Evolutionary conservation across 1,284 basidiomycete species (phyloP).

Genomic region (Gomphus bonarii): DNA sequence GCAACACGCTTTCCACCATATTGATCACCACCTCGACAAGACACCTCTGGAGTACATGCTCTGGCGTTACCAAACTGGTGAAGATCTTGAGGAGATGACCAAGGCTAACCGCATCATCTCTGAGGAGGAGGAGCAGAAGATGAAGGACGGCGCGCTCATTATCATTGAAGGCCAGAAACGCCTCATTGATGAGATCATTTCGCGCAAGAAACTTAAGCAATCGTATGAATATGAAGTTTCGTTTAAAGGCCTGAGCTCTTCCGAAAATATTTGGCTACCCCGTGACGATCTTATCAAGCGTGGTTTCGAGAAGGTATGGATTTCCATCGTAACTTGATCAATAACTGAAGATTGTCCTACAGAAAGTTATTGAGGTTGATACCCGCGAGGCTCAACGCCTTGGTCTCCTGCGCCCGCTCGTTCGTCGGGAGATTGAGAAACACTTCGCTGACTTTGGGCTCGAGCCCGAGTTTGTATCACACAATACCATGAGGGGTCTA

Average conservation of each 20-base stretch:
- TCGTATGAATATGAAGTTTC: constrained; percentile 97
- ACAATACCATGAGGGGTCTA: constrained; percentile 95
- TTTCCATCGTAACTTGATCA: not conserved
- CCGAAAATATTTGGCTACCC: constrained; percentile 94
- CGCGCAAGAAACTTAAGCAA: constrained; percentile 98
- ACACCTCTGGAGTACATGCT: constrained; percentile 98
- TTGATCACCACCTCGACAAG: constrained; percentile 96
- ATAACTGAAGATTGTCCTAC: constrained; percentile 16
- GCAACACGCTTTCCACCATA: constrained; percentile 99
- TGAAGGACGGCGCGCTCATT: constrained; percentile 88
- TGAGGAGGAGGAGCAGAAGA: constrained; percentile 88
- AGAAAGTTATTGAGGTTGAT: constrained; percentile 95
- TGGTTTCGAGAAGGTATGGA: constrained; percentile 84
- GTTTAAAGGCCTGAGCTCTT: constrained; percentile 86
- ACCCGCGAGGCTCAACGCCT: constrained; percentile 95
- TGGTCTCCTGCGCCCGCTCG: constrained; percentile 91
- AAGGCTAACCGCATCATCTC: constrained; percentile 84
- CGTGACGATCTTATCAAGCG: constrained; percentile 96
- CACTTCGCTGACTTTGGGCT: constrained; percentile 96
- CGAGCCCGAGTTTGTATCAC: constrained; percentile 92
- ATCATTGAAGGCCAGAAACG: constrained; percentile 93
- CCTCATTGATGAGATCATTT: constrained; percentile 83
- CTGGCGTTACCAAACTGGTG: constrained; percentile 99
- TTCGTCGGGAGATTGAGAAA: constrained; percentile 96
- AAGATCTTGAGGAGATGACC: constrained; percentile 93